Evolutionary conservation across 2,329 filamentous ascomycete genomes (phyloP), one percentile per base, ranked within the genome.

Genomic region (Sodiomyces alkalinus): DNA sequence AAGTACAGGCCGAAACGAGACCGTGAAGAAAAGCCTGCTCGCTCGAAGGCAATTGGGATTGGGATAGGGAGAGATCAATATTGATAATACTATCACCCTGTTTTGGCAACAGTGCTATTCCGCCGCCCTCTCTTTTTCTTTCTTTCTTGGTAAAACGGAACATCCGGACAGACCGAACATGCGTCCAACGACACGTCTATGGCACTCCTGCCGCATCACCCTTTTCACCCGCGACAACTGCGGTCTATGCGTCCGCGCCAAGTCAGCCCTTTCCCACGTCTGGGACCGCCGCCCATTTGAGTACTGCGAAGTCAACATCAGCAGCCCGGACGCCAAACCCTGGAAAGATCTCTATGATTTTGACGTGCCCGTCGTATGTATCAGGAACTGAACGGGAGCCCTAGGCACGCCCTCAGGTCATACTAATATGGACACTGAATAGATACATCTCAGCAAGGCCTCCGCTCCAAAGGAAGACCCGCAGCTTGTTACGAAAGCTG

Each of bases 321-420:
- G 80, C 53, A 63, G 66, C 27, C 60, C 66, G 0, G 66, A 71
- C 16, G 62, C 64, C 11, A 65, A 70, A 36, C 54, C 58, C 15
- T 87, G 80, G 80, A 73, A 68, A 42, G 62, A 74, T 27, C 44
- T 83, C 1, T 87, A 87, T 46, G 80, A 85, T 33, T 81, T 85
- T 47, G 80, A 87, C 40, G 80, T 81, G 6, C 80, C 80, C 0
- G 80, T 86, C 44, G 80, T 86, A 57, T 43, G 64, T 50, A 19
- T 8, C 7, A 14, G 9, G 10, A 13, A 12, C 13, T n/a, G 17
- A 26, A 7, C 15, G 10, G 18, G 17, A 19, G 4, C 13, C 17
- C 13, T 14, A 29, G 19, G n/a, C 3, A 8, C 22, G 8, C 11
- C 7, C 26, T 29, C 6, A 27, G 6, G 2, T 17, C 7, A n/a